Evolutionary conservation across 106 monocot genomes (phyloP), one percentile per base, ranked within the genome.

Genomic region (Phalaenopsis equestris): DNA sequence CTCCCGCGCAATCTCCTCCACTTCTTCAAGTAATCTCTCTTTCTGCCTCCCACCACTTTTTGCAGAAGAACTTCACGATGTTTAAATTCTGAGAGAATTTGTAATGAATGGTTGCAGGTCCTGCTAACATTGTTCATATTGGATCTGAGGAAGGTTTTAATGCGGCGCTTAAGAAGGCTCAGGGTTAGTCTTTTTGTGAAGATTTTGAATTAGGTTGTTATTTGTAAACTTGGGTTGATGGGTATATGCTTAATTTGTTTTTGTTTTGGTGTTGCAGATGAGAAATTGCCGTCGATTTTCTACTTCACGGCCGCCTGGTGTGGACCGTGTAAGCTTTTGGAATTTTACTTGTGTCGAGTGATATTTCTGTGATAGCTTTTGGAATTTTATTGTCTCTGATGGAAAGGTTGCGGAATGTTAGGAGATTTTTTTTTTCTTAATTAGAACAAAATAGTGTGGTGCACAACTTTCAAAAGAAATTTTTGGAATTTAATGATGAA

Each of bases 251-350:
- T 76, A 16, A 49, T 49, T 8, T 11, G 15, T 30, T 30, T 30
- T 30, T 48, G 24, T 76, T 76, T 49, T 76, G 49, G 52, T 76
- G 46, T 79, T 57, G 83, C 83, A 83, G 83, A 83, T 73, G 78
- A 79, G 57, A 79, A 83, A 73, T 16, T 58, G 73, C 78, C 83
- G 6, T 67, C 78, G 5, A 79, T 83, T 73, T 83, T 83, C 83
- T 83, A 83, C 78, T 83, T 78, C 56, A 83, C 78, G 0, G 83
- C 83, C 3, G 73, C 55, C 1, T 83, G 83, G 83, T 79, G 78
- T 73, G 78, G 78, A 78, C 83, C 78, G 24, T 83, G 83, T 83
- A 83, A 83, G 78, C 48, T 56, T 56, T 78, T n/a, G 74, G 18
- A 41, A 42, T 74, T 74, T 43, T 30, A 30, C 30, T 30, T 30